Evolutionary conservation across 768 basidiomycete genomes (phyloP).

Genomic region (Saitozyma sp.): DNA sequence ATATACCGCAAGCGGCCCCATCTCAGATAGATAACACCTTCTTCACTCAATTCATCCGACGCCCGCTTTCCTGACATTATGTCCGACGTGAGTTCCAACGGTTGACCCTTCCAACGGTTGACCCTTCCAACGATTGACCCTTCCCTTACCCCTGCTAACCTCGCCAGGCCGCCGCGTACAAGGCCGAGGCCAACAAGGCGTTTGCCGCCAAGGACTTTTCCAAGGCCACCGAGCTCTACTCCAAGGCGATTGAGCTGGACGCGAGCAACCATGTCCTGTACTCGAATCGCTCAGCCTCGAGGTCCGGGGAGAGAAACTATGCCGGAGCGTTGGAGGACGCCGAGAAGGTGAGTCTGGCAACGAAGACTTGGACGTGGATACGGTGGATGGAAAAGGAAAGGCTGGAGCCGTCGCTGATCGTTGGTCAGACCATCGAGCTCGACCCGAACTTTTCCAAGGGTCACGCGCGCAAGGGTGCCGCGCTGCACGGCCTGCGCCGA

Average conservation of each 20-base stretch:
- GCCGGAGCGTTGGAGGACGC: slow-evolving; percentile 78
- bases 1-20: too few relatives aligned
- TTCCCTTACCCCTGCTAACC: too few relatives aligned
- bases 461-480: slow-evolving; percentile 87
- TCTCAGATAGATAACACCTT: too few relatives aligned
- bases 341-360: slow-evolving; percentile 68
- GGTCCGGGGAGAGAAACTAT: slow-evolving; percentile 81
- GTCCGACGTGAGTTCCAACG: too few relatives aligned
- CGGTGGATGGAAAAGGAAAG: not conserved
- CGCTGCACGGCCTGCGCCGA: slow-evolving; percentile 75
- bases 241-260: slow-evolving; percentile 73
- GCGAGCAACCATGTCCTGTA: slow-evolving; percentile 81
- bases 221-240: slow-evolving; percentile 62
- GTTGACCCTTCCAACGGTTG: too few relatives aligned
- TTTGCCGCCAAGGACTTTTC: slow-evolving; percentile 91
- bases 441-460: slow-evolving; percentile 86
- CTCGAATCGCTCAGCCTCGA: slow-evolving; percentile 89
- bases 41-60: too few relatives aligned
- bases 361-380: not conserved
- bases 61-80: too few relatives aligned
- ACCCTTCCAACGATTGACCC: too few relatives aligned
- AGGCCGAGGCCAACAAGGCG: slow-evolving; percentile 92
- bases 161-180: slow-evolving; percentile 63
- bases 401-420: slow-evolving; percentile 7
- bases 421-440: slow-evolving; percentile 68